Evolutionary conservation across 2,329 filamentous ascomycete species (phyloP), one percentile per base, ranked within the genome.

Genomic region (Dryadomyces quercus-mongolicae): DNA sequence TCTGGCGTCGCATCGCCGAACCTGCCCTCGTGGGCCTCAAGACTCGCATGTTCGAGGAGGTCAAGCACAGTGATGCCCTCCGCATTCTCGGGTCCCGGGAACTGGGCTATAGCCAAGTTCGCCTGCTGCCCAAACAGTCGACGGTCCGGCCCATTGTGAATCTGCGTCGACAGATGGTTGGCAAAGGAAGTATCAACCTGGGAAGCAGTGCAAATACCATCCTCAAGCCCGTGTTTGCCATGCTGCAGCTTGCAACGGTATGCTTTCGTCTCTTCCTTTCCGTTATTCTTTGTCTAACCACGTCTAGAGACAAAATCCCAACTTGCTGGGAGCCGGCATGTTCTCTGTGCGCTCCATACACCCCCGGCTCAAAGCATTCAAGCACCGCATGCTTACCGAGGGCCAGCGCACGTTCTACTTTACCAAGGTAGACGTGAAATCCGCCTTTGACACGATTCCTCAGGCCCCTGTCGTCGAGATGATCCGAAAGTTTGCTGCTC

Each of bases 401-500:
- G 38, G 68, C 0, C 62, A 64, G 9, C 62, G 64, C 6, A 73
- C 68, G 5, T 69, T 96, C 1, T 97, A 87, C 68, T 95, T 97
- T 68, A 91, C 84, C 57, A 98, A 98, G 66, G 74, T 95, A 13
- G 93, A 98, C 64, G 91, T 98, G 20, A 81, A 88, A 65, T 82
- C 88, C 2, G 95, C 92, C 61, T 98, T 96, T 65, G 93, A 98
- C 67, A 95, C 87, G 0, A 96, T 98, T 47, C 93, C 93, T 0
- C 93, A 97, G 65, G 69, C 77, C 25, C 80, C 81, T 1, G 73
- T 97, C 18, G 64, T 96, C 38, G 66, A 74, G 22, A 72, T 97
- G 25, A 77, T 94, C 58, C 67, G 59, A 55, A 82, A 64, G 52
- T 81, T 78, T 59, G 80, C 67, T 58, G 71, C 70, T 13, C 71